Percentiles rank a stretch among this genome's conserved stretches.
These are phyloP conservation scores for Penicillium sp. DNA, from an alignment of 2,329 filamentous ascomycete genomes.

Conservation along the genomic window DNA sequence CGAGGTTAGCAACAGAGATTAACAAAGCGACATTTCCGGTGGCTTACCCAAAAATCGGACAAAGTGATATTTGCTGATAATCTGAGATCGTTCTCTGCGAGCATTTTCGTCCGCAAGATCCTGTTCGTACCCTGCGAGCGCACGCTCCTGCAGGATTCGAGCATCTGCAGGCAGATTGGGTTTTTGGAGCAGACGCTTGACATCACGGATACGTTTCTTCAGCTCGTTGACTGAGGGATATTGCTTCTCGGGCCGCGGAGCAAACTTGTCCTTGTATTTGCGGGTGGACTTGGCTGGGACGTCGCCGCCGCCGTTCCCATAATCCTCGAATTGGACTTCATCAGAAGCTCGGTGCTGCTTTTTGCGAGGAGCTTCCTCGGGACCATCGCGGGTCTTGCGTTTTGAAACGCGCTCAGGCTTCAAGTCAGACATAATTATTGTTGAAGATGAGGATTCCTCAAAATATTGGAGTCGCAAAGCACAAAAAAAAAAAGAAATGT, in stretches of 20 bases:
- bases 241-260: conserved; percentile 26
- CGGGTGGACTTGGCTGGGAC: conserved; percentile 8
- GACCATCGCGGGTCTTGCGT: conserved; percentile 29
- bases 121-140: conserved; percentile 55
- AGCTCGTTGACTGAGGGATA: conserved; percentile 48
- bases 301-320: conserved; percentile 6
- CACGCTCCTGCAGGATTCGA: conserved; percentile 59
- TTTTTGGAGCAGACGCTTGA: conserved; percentile 52
- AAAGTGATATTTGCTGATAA: conserved; percentile 64
- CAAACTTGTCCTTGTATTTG: conserved; percentile 22
- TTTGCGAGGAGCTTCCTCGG: conserved; percentile 27
- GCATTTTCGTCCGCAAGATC: conserved; percentile 53
- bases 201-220: conserved; percentile 56
- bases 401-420: conserved; percentile 24
- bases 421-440: conserved; percentile 18
- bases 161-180: conserved; percentile 54
- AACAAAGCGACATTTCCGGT: not conserved
- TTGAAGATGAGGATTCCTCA: not conserved
- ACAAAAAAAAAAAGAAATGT: conserved; percentile 21
- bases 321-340: conserved; percentile 12
- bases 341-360: conserved; percentile 24
- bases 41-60: conserved; percentile 59
- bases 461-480: conserved; percentile 14
- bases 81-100: conserved; percentile 51
- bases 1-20: conserved; percentile 5